phyloP scores from a whole-genome alignment of 805 yeast genomes.

The Kazachstania bromeliacearum region DNA sequence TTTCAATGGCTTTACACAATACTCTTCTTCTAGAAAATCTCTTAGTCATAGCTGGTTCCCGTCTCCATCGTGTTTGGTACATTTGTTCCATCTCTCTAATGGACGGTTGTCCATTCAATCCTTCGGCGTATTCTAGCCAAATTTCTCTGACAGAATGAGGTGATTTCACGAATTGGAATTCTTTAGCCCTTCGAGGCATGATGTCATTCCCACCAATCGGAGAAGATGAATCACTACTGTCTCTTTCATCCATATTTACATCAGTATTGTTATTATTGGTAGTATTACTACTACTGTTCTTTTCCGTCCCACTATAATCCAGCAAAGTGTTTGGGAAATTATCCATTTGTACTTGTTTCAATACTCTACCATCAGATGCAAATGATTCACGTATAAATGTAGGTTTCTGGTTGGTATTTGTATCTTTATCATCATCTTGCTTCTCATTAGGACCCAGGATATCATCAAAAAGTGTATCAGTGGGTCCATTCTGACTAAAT shows the following conservation, averaged over 20 bases:
- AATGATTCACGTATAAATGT: slow-evolving; percentile 2
- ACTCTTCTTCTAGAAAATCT: slow-evolving; percentile 45
- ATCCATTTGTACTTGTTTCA: background rate
- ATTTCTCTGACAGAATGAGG: slow-evolving; percentile 42
- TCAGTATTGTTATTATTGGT: background rate
- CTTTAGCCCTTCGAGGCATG: background rate
- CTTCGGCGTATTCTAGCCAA: slow-evolving; percentile 49
- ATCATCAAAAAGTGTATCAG: slow-evolving; percentile 1
- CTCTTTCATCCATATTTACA: background rate
- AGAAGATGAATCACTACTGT: background rate
- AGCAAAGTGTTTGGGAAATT: background rate
- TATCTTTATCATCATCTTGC: background rate
- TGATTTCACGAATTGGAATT: slow-evolving; percentile 33
- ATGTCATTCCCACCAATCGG: background rate
- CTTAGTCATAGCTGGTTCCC: slow-evolving; percentile 44
- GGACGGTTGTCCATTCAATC: slow-evolving; percentile 44
- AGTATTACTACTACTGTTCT: background rate
- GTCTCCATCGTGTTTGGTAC: slow-evolving; percentile 47
- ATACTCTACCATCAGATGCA: background rate
- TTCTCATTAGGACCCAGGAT: background rate
- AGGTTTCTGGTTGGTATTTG: background rate
- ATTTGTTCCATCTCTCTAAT: slow-evolving; percentile 39
- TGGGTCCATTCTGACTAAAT: background rate
- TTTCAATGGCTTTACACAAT: slow-evolving; percentile 46
- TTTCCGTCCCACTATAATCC: background rate